Base-by-base conservation (phyloP, 495 filamentous ascomycete genomes). In the Lophiostoma macrostomum region DNA sequence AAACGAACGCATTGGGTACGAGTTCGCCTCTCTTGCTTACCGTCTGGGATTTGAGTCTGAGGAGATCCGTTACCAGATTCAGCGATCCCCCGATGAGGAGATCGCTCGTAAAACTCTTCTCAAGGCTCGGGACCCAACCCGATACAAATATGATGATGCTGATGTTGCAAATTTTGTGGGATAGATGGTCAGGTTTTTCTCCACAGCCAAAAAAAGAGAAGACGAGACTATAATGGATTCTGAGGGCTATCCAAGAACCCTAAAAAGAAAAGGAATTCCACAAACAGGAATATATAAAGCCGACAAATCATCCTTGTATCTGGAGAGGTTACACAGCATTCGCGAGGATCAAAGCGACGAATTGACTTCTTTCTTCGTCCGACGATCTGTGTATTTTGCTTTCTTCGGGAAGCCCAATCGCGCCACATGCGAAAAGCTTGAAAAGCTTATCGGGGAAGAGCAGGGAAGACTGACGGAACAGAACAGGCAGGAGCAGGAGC, bases 31-130 rank as follows among this genome's bases (percentile, higher is more conserved):
- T 34, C 28, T 16, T 22, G 28, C 28, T 10, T 47, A 47, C 20
- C 14, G 14, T n/a, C 24, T 47, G 35, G 43, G 43, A 35, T 47
- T 47, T 47, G n/a, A 47, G 43, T 34, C 43, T 24, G 35, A 4
- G 4, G 18, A 14, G 14, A 47, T 47, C 43, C 30, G 11, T 20
- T 8, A 32, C 43, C 22, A 34, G 20, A 16, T 47, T 11, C 16
- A 35, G 28, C 3, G 28, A 3, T 35, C 30, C 12, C n/a, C 43
- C 35, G 14, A 47, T 23, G 22, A 20, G 28, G 4, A 47, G 29
- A 32, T 47, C 35, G 18, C 43, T 32, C 18, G 3, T 19, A 32
- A 47, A 18, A 22, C 43, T 22, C 28, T 47, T 10, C 30, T 47
- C 16, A 20, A 47, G 30, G 43, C 30, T 16, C 18, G 14, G 43